Evolutionary conservation across 2,329 filamentous ascomycete genomes (phyloP).

Genomic region (Colletotrichum sp.): DNA sequence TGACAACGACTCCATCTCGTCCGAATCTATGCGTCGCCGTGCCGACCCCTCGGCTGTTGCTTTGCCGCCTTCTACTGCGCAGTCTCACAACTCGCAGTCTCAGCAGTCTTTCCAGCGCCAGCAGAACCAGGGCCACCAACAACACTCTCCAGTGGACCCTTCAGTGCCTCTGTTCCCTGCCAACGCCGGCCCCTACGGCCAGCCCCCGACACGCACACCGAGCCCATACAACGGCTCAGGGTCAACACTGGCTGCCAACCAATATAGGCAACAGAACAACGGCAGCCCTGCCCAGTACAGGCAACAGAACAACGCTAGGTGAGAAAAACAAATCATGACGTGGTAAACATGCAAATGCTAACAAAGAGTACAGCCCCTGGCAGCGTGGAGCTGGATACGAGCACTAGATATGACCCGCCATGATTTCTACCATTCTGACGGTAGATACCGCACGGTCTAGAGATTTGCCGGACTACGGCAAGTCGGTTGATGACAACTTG

Average conservation of each 20-base stretch:
- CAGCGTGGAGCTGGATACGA: constrained; percentile 52
- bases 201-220: constrained; percentile 37
- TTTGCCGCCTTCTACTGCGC: constrained; percentile 30
- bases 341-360: not conserved
- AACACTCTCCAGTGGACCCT: constrained; percentile 44
- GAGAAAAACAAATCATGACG: not conserved
- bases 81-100: constrained; percentile 22
- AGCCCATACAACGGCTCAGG: constrained; percentile 36
- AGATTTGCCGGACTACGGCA: not conserved
- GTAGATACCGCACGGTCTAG: not conserved
- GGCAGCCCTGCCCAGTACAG: constrained; percentile 38
- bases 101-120: constrained; percentile 27
- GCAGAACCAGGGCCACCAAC: constrained; percentile 25
- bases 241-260: constrained; percentile 30
- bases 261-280: constrained; percentile 34
- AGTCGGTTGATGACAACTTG: not conserved
- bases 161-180: constrained; percentile 49
- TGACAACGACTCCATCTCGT: constrained; percentile 45
- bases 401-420: constrained; percentile 25
- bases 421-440: not conserved
- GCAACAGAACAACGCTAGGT: constrained; percentile 46
- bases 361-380: constrained; percentile 42
- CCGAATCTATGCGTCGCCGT: constrained; percentile 41
- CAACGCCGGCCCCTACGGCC: constrained; percentile 24
- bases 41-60: constrained; percentile 26